Evolutionary conservation across 169 alveolate species (phyloP), one percentile per base, ranked within the genome.

Genomic region (Plasmodium reichenowi): DNA sequence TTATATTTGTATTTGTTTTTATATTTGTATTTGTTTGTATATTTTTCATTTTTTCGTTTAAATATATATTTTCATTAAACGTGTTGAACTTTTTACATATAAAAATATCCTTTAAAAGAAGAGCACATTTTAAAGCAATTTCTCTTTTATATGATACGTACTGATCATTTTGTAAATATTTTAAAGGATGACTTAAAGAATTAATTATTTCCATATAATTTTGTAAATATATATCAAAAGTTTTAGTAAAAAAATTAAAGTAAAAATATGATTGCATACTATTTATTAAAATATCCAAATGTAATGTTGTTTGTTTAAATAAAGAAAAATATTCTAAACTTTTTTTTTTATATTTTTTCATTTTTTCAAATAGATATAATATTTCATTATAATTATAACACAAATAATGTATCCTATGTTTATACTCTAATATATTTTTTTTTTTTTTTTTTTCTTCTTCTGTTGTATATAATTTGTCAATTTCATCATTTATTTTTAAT

Each of bases 291-390:
- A 83, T 83, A 48, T 83, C 91, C 15, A 83, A 83, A 45, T 83
- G 83, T 67, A 83, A 20, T 10, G 91, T 83, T 83, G 91, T 83
- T 13, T 83, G 85, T 7, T 83, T 58, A 48, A 68, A 63, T 68
- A 83, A 72, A 50, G 91, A 68, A 50, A 68, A 83, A 58, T 83
- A 63, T 68, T 70, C 58, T 6, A 83, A 63, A 59, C 74, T 68
- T 58, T 67, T 83, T 58, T 83, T 83, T 47, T 68, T 83, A 83
- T 83, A 83, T 68, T 83, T 83, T 68, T 83, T 83, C 24, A 83
- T 50, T 43, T 83, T 83, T 22, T 83, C 59, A 83, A 83, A 83
- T 50, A 83, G 15, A 68, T 68, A 83, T 48, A 24, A 20, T 9
- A 63, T 58, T 83, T 83, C 73, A 2, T 50, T 29, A 68, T 54